Evolutionary conservation across 495 filamentous ascomycete species (phyloP), one percentile per base, ranked within the genome.

Genomic region (Mytilinidion resinicola): DNA sequence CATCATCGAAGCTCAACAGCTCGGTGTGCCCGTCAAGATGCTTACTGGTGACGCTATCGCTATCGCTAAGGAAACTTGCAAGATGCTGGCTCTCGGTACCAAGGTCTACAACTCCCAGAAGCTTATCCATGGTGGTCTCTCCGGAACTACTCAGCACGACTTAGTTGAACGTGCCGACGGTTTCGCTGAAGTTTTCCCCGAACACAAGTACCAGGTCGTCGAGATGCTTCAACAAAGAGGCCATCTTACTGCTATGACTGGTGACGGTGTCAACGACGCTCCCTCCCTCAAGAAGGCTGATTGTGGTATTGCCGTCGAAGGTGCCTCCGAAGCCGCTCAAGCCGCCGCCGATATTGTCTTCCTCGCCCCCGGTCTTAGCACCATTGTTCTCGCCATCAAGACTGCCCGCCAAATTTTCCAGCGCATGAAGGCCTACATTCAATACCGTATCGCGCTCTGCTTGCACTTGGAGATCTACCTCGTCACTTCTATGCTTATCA

Each of bases 401-500:
- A 84, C 85, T 64, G 82, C 85, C 62, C 84, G 85, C 67, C 82
- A 88, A 73, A 88, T 88, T 68, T 88, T 88, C 83, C 85, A 88
- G 77, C 85, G 85, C 66, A 88, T 88, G 85, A 88, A 88, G 80
- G 80, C 85, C 37, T 88, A 88, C 69, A 87, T 88, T 60, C 85
- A 88, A 72, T 88, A 88, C 76, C 85, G 85, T 82, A 88, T 88
- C 67, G 85, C 85, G 56, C 81, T 88, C 57, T 88, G 85, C 73
- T 76, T 88, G 51, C 85, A 88, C 73, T 74, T 88, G 66, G 85
- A 88, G 75, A 81, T 88, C 68, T 88, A 87, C 77, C 76, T 88
- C n/a, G 84, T 87, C 61, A 85, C 84, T 60, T 85, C 84, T 49
- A 87, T 87, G 82, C 80, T 87, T 75, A 86, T 87, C 76, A 83